Evolutionary conservation across 345 rosid species (phyloP).

Genomic region (Salix suchowensis): DNA sequence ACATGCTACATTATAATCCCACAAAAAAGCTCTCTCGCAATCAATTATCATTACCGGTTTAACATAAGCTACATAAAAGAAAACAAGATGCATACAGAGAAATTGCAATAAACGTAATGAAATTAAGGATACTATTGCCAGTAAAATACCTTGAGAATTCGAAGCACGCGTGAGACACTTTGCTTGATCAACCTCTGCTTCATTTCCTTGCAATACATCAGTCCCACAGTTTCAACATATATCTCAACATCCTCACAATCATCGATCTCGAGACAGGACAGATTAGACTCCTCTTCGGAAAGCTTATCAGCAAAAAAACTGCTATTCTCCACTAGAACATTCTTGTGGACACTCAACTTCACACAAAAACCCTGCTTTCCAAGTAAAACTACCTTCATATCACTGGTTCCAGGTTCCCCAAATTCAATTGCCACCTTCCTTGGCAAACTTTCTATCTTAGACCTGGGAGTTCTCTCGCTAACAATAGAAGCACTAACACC

Average conservation of each 20-base stretch:
- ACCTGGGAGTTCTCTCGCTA: conserved; percentile 61
- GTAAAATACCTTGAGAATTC: conserved; percentile 74
- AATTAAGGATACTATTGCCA: not conserved
- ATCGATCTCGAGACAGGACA: conserved; percentile 71
- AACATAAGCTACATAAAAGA: not conserved
- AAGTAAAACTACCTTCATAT: conserved; percentile 70
- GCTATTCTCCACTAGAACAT: conserved; percentile 65
- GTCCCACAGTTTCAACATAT: conserved; percentile 87
- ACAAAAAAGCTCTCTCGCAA: not conserved
- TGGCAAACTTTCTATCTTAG: conserved; percentile 69
- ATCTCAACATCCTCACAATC: conserved; percentile 88
- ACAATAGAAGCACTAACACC: conserved; percentile 37
- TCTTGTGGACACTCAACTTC: conserved; percentile 82
- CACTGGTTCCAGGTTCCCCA: conserved; percentile 86
- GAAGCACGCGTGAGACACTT: conserved; percentile 77
- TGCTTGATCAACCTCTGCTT: conserved; percentile 88
- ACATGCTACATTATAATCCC: not conserved
- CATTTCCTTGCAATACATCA: conserved; percentile 98
- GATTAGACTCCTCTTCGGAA: conserved; percentile 43
- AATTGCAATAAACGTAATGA: conserved; percentile 4
- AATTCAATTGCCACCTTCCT: conserved; percentile 93
- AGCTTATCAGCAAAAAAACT: conserved; percentile 68
- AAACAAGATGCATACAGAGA: not conserved
- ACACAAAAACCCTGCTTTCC: conserved; percentile 97
- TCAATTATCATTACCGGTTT: not conserved